Base-by-base conservation (phyloP, 1,284 basidiomycete species). In the Malassezia globosa region DNA sequence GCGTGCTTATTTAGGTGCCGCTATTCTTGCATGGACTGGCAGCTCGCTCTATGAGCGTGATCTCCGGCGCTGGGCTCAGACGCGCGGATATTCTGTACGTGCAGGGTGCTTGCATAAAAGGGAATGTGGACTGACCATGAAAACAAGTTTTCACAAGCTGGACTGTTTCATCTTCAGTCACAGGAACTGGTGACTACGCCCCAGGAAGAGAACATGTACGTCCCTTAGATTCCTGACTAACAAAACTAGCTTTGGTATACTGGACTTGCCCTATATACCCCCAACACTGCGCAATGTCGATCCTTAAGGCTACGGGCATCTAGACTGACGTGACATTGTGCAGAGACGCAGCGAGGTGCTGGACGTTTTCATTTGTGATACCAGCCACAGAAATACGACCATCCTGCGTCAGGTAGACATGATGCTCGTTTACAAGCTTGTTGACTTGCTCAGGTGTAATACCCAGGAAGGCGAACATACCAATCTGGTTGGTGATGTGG, bases 401-500 rank as follows among this genome's bases (percentile, higher is more conserved):
- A 41, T 72, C 66, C 36, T 64, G 63, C 19, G 71, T 72, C 21
- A 72, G 63, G 61, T 72, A 72, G 41, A 72, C 59, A 55, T 72
- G 71, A 54, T 72, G 64, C 51, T 72, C 66, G 54, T 61, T 63
- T 37, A 59, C 54, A 37, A 72, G 64, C 56, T 63, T 61, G 34
- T 60, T 62, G 24, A 72, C 71, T 56, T 71, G 68, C 54, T 70
- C 66, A 13, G 71, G 71, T 45, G 66, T 61, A 58, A 72, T 60
- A 24, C 61, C 61, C 19, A 66, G 57, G 61, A 63, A 70, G 46
- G 65, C 65, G 48, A 70, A 70, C 67, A 70, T 70, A 48, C 67
- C 70, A 37, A 72, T 72, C 56, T 72, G 70, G 58, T 67, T 72
- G 47, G 68, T 72, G 54, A 72, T 72, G 57, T 72, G 70, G 58